Evolutionary conservation across 257 asterid genomes (phyloP).

Genomic region (Solanum gracilifrons): DNA sequence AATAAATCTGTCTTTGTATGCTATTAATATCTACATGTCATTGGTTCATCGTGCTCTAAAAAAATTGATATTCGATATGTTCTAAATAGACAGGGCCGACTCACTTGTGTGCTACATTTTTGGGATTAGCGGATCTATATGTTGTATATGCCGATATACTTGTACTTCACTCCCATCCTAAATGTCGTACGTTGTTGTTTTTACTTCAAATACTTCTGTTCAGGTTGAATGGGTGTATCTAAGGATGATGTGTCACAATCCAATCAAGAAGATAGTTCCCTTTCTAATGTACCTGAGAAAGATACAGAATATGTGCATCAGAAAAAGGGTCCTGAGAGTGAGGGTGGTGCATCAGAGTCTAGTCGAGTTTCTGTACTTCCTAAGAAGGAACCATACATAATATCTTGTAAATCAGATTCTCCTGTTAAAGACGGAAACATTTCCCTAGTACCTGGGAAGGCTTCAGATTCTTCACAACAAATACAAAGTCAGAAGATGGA

Average conservation of each 20-base stretch:
- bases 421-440: constrained; percentile 6
- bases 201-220: constrained; percentile 4
- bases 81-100: background rate
- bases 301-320: constrained; percentile 13
- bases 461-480: constrained; percentile 13
- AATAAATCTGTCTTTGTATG: background rate
- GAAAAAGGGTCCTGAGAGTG: constrained; percentile 21
- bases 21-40: background rate
- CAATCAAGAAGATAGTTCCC: constrained; percentile 13
- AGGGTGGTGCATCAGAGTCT: constrained; percentile 17
- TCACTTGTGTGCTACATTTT: background rate
- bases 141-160: background rate
- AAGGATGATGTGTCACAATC: constrained; percentile 1
- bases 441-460: constrained; percentile 7
- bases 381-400: constrained; percentile 21
- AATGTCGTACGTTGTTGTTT: constrained; percentile 2
- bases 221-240: constrained; percentile 18
- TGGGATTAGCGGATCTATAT: background rate
- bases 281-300: constrained; percentile 1
- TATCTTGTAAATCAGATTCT: constrained; percentile 8
- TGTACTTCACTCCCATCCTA: background rate
- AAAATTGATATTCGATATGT: background rate
- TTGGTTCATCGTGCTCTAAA: background rate
- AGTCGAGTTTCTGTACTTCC: constrained; percentile 23
- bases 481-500: constrained; percentile 15